These are phyloP conservation scores for Coniochaeta sp. DNA, from an alignment of 2,329 filamentous ascomycete genomes.

Conservation along the genomic window DNA sequence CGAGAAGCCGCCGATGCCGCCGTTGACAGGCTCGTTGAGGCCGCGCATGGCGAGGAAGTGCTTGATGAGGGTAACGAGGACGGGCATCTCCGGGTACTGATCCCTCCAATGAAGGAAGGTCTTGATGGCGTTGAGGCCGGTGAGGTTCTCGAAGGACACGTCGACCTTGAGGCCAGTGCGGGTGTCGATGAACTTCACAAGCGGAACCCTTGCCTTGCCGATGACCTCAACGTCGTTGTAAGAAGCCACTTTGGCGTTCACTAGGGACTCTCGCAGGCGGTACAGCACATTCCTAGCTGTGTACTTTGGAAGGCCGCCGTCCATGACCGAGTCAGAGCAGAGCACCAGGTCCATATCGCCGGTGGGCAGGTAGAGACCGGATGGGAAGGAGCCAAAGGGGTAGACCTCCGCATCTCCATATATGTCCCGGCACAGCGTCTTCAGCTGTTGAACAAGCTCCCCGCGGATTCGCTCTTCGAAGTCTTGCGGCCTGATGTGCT, in stretches of 20 bases:
- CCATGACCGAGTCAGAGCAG: slow-evolving; percentile 52
- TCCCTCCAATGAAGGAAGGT: slow-evolving; percentile 78
- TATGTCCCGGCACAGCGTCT: slow-evolving; percentile 46
- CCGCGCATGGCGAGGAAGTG: slow-evolving; percentile 86
- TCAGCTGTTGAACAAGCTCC: slow-evolving; percentile 65
- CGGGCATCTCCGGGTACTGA: slow-evolving; percentile 76
- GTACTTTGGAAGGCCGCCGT: slow-evolving; percentile 36
- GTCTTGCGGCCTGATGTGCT: slow-evolving; percentile 68
- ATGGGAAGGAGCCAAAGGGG: slow-evolving; percentile 91
- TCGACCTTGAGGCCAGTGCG: slow-evolving; percentile 78
- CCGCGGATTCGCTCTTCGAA: slow-evolving; percentile 73
- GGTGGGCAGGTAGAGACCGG: slow-evolving; percentile 62
- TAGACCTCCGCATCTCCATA: slow-evolving; percentile 58
- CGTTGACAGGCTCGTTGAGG: slow-evolving; percentile 84
- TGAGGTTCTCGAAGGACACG: slow-evolving; percentile 88
- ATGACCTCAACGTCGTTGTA: slow-evolving; percentile 60
- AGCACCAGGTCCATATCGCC: slow-evolving; percentile 94
- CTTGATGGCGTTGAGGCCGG: slow-evolving; percentile 69
- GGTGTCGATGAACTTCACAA: slow-evolving; percentile 84
- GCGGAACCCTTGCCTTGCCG: slow-evolving; percentile 70
- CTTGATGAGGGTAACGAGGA: slow-evolving; percentile 82
- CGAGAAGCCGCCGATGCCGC: slow-evolving; percentile 88
- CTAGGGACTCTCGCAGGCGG: slow-evolving; percentile 57
- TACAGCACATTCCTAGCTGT: slow-evolving; percentile 50
- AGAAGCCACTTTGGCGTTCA: slow-evolving; percentile 48